Conservation (phyloP, 106 monocot species). For the Platanthera zijinensis region DNA sequence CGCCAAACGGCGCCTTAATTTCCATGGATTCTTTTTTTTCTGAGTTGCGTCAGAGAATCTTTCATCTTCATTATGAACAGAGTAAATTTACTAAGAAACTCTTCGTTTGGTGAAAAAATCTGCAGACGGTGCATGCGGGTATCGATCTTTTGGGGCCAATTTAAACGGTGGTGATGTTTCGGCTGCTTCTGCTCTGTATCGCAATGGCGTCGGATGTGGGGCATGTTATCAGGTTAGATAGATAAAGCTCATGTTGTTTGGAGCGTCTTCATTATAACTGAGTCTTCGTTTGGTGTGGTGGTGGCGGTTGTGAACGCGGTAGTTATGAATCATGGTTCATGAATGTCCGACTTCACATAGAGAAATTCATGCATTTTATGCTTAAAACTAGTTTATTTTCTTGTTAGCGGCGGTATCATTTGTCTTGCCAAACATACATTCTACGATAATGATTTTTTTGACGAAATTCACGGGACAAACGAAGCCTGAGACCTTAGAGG, state of each 20-base stretch:
- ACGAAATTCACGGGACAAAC: too few species aligned
- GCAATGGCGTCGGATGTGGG: conserved; percentile 59
- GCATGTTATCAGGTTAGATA: conserved; percentile 56
- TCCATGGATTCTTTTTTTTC: neutral
- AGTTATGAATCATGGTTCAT: neutral
- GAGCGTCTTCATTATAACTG: neutral
- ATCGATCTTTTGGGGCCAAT: conserved; percentile 38
- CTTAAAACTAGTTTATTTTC: neutral
- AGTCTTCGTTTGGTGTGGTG: neutral
- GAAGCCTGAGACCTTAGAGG: neutral
- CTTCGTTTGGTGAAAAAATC: too few species aligned
- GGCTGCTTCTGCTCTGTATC: conserved; percentile 48
- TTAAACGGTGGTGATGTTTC: conserved; percentile 68
- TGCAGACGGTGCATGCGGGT: conserved; percentile 54
- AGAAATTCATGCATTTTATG: neutral
- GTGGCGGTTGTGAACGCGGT: neutral
- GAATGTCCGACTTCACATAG: neutral
- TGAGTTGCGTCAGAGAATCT: neutral
- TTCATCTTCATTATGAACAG: neutral
- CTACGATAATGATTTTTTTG: too few species aligned
- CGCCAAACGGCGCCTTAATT: too few species aligned
- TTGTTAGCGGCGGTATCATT: too few species aligned
- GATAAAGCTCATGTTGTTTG: neutral
- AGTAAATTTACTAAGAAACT: neutral
- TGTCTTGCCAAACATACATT: too few species aligned